Evolutionary conservation across 2,329 filamentous ascomycete genomes (phyloP).

Genomic region (Westerdykella ornata): DNA sequence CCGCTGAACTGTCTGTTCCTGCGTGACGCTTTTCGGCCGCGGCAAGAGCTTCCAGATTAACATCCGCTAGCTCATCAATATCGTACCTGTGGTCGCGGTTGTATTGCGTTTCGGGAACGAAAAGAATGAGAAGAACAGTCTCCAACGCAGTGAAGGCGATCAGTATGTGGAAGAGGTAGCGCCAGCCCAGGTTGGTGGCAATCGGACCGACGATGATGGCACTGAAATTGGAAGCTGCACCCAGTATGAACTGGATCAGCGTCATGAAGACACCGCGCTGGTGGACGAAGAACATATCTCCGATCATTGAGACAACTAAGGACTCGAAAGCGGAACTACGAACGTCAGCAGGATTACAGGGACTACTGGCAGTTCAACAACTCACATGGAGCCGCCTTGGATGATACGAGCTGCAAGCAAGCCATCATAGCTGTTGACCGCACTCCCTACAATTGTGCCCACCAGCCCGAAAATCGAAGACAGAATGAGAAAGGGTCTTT

Average conservation of each 20-base stretch:
- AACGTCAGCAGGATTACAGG: neutral
- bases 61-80: conserved; percentile 25
- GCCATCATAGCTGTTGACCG: conserved; percentile 23
- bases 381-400: conserved; percentile 26
- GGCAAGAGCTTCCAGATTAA: conserved; percentile 23
- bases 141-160: conserved; percentile 43
- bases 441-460: conserved; percentile 25
- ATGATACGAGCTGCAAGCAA: conserved; percentile 30
- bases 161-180: conserved; percentile 44
- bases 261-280: conserved; percentile 32
- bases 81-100: conserved; percentile 33
- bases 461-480: conserved; percentile 26
- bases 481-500: conserved; percentile 26
- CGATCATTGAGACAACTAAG: conserved; percentile 31
- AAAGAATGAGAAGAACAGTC: conserved; percentile 41
- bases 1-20: neutral
- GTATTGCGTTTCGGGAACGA: conserved; percentile 49
- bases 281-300: conserved; percentile 35
- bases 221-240: conserved; percentile 32
- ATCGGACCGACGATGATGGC: conserved; percentile 35
- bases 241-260: conserved; percentile 31
- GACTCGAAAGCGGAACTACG: conserved; percentile 31
- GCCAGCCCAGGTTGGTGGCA: conserved; percentile 31
- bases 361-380: neutral
- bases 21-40: conserved; percentile 19